Evolutionary conservation across 2,329 filamentous ascomycete species (phyloP), one percentile per base, ranked within the genome.

Genomic region (Huntiella decipiens): DNA sequence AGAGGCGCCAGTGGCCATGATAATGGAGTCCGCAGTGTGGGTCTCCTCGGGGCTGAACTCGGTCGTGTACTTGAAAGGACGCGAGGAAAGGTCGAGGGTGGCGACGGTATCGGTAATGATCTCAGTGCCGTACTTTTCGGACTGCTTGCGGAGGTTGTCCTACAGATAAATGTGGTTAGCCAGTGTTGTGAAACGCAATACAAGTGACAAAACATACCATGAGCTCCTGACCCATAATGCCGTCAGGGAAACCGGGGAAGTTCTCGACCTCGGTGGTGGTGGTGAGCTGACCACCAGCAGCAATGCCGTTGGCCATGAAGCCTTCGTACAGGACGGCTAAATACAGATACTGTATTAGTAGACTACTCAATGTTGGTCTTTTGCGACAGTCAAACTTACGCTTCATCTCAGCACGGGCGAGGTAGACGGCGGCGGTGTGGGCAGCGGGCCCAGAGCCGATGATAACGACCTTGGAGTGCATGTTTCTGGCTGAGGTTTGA

Each of bases 231-330:
- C 91, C 91, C 64, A 85, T 82, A 61, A 98, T 86, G 52, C 80
- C 82, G 56, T 83, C 74, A 57, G 83, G 82, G 67, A 96, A 98
- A 41, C 91, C 91, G 19, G 91, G 91, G 65, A 81, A 98, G 73
- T 98, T 98, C 70, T 98, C 91, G 50, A 98, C 78, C 55, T 98
- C 92, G 57, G 93, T 96, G 46, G 91, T 98, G 19, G 92, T 98
- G 46, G 92, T 98, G 55, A 98, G 73, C 71, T 98, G 91, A 48
- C 91, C 91, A 55, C 91, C 91, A 38, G 91, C 85, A 5, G 91
- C 91, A 56, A 92, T 93, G 58, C 88, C 91, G 59, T 95, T 91
- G 56, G 91, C 91, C 62, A 98, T 78, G 73, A 98, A 94, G 55
- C 91, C 91, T 67, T 98, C 91, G 61, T 96, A 98, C 54, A 98